Base-by-base conservation (phyloP, 1,139 yeast species). In the Zygosaccharomyces pseudobailii region DNA sequence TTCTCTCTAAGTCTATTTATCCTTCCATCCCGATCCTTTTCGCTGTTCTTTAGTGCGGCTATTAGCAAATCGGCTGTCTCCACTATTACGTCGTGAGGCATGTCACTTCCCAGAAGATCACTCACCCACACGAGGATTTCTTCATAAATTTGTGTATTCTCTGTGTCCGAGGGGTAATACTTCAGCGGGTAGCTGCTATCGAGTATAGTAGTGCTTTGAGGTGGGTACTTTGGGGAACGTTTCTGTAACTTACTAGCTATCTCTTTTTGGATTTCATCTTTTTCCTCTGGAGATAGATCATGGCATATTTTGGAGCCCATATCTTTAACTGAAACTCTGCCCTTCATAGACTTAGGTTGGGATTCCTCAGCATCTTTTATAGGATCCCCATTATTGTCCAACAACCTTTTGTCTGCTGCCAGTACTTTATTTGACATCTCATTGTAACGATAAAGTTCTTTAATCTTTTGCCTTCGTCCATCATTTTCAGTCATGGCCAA, bases 391-490 rank as follows among this genome's bases (percentile, higher is more conserved):
- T 71, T 62, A 34, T 67, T 70, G 7, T 62, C 59, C 39, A 69
- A 69, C 36, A 79, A 67, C 45, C 81, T 65, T 50, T 76, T 72
- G 56, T 81, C 87, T 53, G 78, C 76, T 52, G 76, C 73, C 31
- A 83, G 73, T 55, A 86, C 90, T 70, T 83, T 82, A 60, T 83
- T 86, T 47, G 95, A 78, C 88, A 86, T 83, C 61, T 77, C 85
- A 59, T 79, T 83, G 57, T 80, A 78, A 47, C 76, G 71, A 58
- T 76, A 77, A 53, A 72, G 60, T 45, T 64, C 63, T 25, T 62
- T 55, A 22, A 67, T 65, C 43, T 59, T 60, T 40, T 55, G 48
- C 19, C 42, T 46, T 17, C 45, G 51, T 5, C 51, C 55, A n/a
- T 52, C 45, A 6, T 24, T 43, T 9, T 48, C 43, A 6, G 45